A percentile compares a stretch with the other conserved stretches of the same genome.
These are phyloP conservation scores for Leccinum barrowsii DNA, from an alignment of 768 basidiomycete species.

Conservation along the genomic window DNA sequence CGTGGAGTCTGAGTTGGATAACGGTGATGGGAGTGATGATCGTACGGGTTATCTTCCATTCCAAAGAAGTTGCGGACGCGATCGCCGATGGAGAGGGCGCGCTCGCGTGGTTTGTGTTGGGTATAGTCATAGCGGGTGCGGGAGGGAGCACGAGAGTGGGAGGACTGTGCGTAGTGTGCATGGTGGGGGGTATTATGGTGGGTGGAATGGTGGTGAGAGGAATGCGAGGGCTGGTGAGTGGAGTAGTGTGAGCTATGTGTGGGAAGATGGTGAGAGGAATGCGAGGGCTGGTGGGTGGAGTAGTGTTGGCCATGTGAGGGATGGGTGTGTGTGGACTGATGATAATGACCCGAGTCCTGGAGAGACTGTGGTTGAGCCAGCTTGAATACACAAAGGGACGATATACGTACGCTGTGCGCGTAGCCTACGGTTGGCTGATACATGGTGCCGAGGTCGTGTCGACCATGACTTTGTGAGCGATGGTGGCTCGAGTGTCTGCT, in stretches of 20 bases:
- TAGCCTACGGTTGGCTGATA: slow-evolving; percentile 9
- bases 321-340: slow-evolving; percentile 3
- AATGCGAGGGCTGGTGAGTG: slow-evolving; percentile 17
- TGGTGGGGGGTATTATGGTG: slow-evolving; percentile 11
- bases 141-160: slow-evolving; percentile 15
- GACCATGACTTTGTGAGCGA: slow-evolving; percentile 7
- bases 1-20: slow-evolving; percentile 7
- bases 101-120: slow-evolving; percentile 12
- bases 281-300: slow-evolving; percentile 15
- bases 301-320: neutral
- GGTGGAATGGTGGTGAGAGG: slow-evolving; percentile 13
- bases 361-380: neutral
- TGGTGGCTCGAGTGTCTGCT: slow-evolving; percentile 16
- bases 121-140: slow-evolving; percentile 8
- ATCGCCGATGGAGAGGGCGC: slow-evolving; percentile 30
- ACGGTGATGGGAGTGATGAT: slow-evolving; percentile 7
- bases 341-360: no score
- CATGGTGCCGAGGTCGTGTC: neutral
- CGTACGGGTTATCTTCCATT: neutral
- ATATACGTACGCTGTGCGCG: slow-evolving; percentile 14
- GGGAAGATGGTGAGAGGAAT: slow-evolving; percentile 16
- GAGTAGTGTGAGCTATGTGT: slow-evolving; percentile 1
- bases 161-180: slow-evolving; percentile 2
- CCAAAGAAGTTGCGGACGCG: slow-evolving; percentile 40
- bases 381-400: no score